Evolutionary conservation across 148 eudicot species (phyloP).

Genomic region (Cornus suecica): DNA sequence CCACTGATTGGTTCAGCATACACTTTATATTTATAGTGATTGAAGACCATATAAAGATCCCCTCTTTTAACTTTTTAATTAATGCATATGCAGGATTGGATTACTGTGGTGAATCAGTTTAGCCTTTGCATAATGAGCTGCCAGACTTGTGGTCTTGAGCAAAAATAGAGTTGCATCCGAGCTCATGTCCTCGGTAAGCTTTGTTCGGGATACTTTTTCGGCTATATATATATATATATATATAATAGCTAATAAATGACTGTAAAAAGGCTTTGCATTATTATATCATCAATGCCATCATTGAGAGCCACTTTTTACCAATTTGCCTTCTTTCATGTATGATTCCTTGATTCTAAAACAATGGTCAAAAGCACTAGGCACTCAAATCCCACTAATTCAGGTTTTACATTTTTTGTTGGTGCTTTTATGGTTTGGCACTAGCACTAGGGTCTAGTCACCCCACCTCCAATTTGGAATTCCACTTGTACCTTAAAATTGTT

Average conservation of each 20-base stretch:
- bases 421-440: constrained; percentile 8
- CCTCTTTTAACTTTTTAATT: background rate
- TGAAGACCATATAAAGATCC: background rate
- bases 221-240: background rate
- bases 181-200: constrained; percentile 5
- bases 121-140: background rate
- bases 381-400: constrained; percentile 5
- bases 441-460: background rate
- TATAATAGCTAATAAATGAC: background rate
- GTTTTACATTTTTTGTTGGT: constrained; percentile 1
- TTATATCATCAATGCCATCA: background rate
- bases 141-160: background rate
- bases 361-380: constrained; percentile 2
- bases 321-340: background rate
- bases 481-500: background rate
- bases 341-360: background rate
- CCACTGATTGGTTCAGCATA: background rate
- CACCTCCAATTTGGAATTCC: constrained; percentile 8
- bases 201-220: constrained; percentile 1
- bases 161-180: background rate
- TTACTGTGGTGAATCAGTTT: background rate
- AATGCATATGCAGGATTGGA: constrained; percentile 8
- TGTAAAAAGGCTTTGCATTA: background rate
- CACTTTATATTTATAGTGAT: background rate
- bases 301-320: background rate